Evolutionary conservation across 2,329 filamentous ascomycete genomes (phyloP).

Genomic region (Xylaria sp.): DNA sequence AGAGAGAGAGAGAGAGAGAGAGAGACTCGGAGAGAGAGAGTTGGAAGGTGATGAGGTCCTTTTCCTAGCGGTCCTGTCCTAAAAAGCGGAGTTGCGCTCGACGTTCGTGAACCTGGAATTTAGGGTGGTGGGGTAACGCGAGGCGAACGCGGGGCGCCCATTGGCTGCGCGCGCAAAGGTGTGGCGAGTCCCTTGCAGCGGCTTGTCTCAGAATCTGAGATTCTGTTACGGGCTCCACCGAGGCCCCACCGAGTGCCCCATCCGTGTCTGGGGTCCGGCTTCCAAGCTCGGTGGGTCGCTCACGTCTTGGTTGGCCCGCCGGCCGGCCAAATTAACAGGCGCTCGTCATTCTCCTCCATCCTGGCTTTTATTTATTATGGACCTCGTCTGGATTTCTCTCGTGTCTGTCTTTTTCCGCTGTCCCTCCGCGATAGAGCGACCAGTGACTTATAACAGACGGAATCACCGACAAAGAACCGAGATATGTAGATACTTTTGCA

Average conservation of each 20-base stretch:
- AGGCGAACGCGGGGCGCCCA: neutral
- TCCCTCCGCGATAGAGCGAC: neutral
- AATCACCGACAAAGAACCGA: slow-evolving; percentile 4
- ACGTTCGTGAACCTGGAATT: slow-evolving; percentile 42
- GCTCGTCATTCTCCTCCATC: neutral
- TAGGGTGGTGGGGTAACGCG: slow-evolving; percentile 25
- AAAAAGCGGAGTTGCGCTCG: slow-evolving; percentile 38
- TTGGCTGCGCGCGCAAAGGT: slow-evolving; percentile 9
- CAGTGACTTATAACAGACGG: neutral
- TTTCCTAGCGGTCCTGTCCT: neutral
- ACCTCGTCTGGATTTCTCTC: slow-evolving; percentile 9
- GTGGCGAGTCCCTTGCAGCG: slow-evolving; percentile 20
- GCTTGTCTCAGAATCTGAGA: slow-evolving; percentile 17
- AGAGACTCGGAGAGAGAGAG: too few species aligned
- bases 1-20: too few species aligned
- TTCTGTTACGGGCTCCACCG: slow-evolving; percentile 18
- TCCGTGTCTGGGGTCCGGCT: slow-evolving; percentile 18
- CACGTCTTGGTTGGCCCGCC: slow-evolving; percentile 10
- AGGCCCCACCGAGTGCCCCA: slow-evolving; percentile 5
- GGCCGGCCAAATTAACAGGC: slow-evolving; percentile 4
- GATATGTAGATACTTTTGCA: neutral
- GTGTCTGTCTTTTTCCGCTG: neutral
- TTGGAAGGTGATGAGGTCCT: too few species aligned
- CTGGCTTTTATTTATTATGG: neutral
- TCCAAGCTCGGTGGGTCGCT: slow-evolving; percentile 7